A percentile compares a stretch with the other conserved stretches of the same genome.
These are phyloP conservation scores for Cenchrus fungigraminus DNA, from an alignment of 176 grass and related monocot species.

Conservation along the genomic window DNA sequence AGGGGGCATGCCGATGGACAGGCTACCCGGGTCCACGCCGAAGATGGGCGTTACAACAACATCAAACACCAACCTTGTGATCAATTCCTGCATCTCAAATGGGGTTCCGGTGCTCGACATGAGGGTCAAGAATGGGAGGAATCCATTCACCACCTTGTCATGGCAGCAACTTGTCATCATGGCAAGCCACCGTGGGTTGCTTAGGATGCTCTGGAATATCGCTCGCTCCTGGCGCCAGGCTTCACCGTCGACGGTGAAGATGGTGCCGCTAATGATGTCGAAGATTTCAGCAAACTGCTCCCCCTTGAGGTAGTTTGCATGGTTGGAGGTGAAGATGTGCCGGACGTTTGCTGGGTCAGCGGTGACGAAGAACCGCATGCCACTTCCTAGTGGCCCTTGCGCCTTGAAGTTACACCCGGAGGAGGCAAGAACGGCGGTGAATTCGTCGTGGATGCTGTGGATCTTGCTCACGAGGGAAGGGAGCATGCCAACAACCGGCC, in stretches of 20 bases:
- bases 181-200: background rate
- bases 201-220: background rate
- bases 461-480: background rate
- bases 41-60: constrained; percentile 28
- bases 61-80: constrained; percentile 43
- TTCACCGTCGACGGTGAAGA: constrained; percentile 44
- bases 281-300: constrained; percentile 34
- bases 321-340: constrained; percentile 45
- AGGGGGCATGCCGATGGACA: constrained; percentile 35
- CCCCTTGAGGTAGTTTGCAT: constrained; percentile 46
- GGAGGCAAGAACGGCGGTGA: background rate
- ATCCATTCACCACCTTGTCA: background rate
- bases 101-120: background rate
- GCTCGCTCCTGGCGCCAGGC: constrained; percentile 15
- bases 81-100: constrained; percentile 50
- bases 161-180: background rate
- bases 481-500: background rate
- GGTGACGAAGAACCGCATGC: background rate
- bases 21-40: constrained; percentile 42
- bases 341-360: constrained; percentile 38
- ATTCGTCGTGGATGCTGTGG: background rate
- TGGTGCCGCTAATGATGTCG: constrained; percentile 29
- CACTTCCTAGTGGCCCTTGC: background rate
- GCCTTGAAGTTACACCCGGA: background rate
- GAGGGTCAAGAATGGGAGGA: background rate